Base-by-base conservation (phyloP, 2,329 filamentous ascomycete species). In the Phaeosphaeriaceae sp. region DNA sequence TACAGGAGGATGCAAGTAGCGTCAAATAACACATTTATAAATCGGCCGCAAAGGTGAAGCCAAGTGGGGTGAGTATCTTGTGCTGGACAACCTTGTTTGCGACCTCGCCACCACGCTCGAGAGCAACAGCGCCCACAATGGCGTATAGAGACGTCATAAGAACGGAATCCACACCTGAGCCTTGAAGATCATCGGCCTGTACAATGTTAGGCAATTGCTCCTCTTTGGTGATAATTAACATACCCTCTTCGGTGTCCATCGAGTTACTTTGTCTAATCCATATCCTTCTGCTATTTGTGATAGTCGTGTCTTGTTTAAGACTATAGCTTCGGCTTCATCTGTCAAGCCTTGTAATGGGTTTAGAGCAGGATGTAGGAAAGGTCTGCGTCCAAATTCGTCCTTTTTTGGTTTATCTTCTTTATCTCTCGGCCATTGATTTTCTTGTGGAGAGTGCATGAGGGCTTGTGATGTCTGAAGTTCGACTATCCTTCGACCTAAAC, bases 161-260 rank as follows among this genome's bases (percentile, higher is more conserved):
- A 18, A 97, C 87, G 3, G 87, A 79, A 20, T 90, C 83, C 21
- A 88, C 74, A 59, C 94, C 94, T 0, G 91, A 96, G 15, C 78
- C 76, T 42, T 82, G 72, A 45, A 96, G 80, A 62, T 92, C 87
- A 53, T 87, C 78, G 17, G 86, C 82, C 83, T 87, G 52, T 26
- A 26, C 35, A 29, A 13, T 42, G 39, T 55, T 37, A 59, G 50
- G 13, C n/a, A 32, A 18, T 44, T 33, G 11, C 8, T 12, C 11
- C n/a, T 16, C 11, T 11, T 1, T 18, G 9, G 8, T 38, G 12
- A 18, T 12, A 15, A 11, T 33, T 43, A 28, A 72, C 84, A 68
- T 79, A 96, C 92, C 78, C 88, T 82, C 77, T 83, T 85, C 21
- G 94, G 94, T 74, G 89, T 90, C 94, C 94, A 97, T 76, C 94